Evolutionary conservation across 169 alveolate species (phyloP), one percentile per base, ranked within the genome.

Genomic region (Plasmodium knowlesi): DNA sequence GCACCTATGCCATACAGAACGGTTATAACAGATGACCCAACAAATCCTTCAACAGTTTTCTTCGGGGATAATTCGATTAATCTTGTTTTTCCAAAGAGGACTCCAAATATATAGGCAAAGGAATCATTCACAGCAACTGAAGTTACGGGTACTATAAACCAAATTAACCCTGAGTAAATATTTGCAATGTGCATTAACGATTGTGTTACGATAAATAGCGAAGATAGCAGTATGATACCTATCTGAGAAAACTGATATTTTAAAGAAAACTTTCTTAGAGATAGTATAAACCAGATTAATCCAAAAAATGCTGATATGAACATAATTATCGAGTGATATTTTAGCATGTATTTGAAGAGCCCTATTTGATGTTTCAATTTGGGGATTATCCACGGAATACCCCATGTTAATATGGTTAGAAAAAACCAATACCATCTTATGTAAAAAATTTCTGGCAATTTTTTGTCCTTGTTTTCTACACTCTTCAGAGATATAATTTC

Each of bases 11-110:
- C 94, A 92, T 96, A 89, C 19, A 98, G 37, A 46, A 98, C 94
- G 3, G 99, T 98, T 10, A 97, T 95, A 79, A 98, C 83, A 72
- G 97, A 96, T 3, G 99, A 98, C 41, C 99, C 99, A 37, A 98
- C 95, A 93, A 97, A 98, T 1, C 99, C 99, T 96, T 99, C 99
- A 95, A 99, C 98, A 16, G 99, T 99, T 97, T 99, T 99, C 84
- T 98, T 99, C 6, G 99, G 99, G 22, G 99, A 98, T 53, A 99
- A 96, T 34, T 97, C 96, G 54, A 98, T 98, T 50, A 99, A 89
- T 39, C 97, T 94, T 12, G 99, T 98, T 93, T 95, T 98, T 5
- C 99, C 99, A 80, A 98, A 97, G 83, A 97, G 82, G 70, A 97
- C 97, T 34, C 99, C 99, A 96, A 98, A 98, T 8, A 99, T 79